phyloP scores from a whole-genome alignment of 2,329 filamentous ascomycete genomes.

The Stenocarpella maydis region DNA sequence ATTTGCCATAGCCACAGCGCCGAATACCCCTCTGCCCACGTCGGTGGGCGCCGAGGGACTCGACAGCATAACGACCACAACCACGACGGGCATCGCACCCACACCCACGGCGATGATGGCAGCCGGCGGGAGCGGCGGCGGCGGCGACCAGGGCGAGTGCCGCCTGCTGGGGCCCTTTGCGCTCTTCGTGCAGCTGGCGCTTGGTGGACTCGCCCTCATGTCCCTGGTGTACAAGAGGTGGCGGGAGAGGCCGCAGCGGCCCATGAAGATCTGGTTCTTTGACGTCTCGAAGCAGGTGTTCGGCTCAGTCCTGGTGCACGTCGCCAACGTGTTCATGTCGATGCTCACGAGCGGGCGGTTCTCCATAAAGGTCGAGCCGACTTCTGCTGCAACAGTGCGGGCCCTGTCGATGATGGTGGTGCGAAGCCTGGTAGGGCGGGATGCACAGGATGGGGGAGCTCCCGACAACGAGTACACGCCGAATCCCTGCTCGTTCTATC shows the following conservation, averaged over 20 bases:
- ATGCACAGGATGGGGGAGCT: constrained; percentile 53
- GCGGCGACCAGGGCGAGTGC: constrained; percentile 76
- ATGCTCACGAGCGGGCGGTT: constrained; percentile 92
- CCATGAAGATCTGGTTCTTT: constrained; percentile 97
- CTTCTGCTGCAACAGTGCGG: constrained; percentile 45
- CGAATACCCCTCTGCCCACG: constrained; percentile 19
- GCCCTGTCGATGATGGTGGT: constrained; percentile 43
- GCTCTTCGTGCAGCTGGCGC: constrained; percentile 84
- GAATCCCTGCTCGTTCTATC: constrained; percentile 96
- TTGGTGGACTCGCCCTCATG: constrained; percentile 83
- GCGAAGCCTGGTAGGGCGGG: constrained; percentile 46
- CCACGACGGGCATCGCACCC: constrained; percentile 19
- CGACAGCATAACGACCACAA: constrained; percentile 14
- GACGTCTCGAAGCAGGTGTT: constrained; percentile 98
- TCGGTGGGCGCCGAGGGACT: constrained; percentile 12
- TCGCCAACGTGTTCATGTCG: constrained; percentile 94
- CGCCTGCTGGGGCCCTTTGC: constrained; percentile 90
- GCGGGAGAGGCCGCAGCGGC: constrained; percentile 89
- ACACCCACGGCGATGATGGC: constrained; percentile 21
- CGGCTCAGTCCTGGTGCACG: constrained; percentile 88
- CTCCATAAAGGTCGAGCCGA: constrained; percentile 66
- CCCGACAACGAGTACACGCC: constrained; percentile 69
- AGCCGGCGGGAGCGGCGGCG: constrained; percentile 44
- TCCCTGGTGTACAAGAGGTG: constrained; percentile 93
- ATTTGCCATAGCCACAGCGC: constrained; percentile 33